Evolutionary conservation across 805 yeast species (phyloP).

Genomic region (Metschnikowia santaceciliae): DNA sequence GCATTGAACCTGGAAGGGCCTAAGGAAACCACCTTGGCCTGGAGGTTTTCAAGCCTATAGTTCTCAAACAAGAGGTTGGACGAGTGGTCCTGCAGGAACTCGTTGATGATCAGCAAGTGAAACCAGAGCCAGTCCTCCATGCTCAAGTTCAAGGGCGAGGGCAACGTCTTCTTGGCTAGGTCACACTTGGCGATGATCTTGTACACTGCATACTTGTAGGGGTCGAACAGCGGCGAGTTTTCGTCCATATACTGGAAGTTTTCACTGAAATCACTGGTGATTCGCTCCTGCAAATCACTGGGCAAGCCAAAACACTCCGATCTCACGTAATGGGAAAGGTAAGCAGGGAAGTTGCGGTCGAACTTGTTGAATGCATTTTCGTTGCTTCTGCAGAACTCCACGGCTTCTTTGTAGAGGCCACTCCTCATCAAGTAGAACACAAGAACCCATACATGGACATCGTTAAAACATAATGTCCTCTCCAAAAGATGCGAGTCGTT

Average conservation of each 20-base stretch:
- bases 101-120: slow-evolving; percentile 73
- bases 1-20: slow-evolving; percentile 71
- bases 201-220: slow-evolving; percentile 84
- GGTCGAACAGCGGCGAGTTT: slow-evolving; percentile 59
- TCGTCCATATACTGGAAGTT: slow-evolving; percentile 64
- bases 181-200: slow-evolving; percentile 91
- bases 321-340: slow-evolving; percentile 60
- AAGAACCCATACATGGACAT: slow-evolving; percentile 91
- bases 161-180: slow-evolving; percentile 59
- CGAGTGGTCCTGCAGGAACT: slow-evolving; percentile 27
- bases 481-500: slow-evolving; percentile 22
- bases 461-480: slow-evolving; percentile 56
- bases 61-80: slow-evolving; percentile 56
- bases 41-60: slow-evolving; percentile 72
- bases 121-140: slow-evolving; percentile 98
- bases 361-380: slow-evolving; percentile 74
- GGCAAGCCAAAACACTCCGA: slow-evolving; percentile 58
- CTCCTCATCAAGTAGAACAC: slow-evolving; percentile 80
- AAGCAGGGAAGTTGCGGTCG: slow-evolving; percentile 79
- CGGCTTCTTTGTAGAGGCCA: slow-evolving; percentile 77
- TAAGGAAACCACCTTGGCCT: slow-evolving; percentile 60
- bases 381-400: slow-evolving; percentile 60
- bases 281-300: slow-evolving; percentile 60
- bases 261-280: slow-evolving; percentile 79
- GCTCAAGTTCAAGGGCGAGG: slow-evolving; percentile 65